phyloP scores from a whole-genome alignment of 495 filamentous ascomycete species.

The Trichoderma orchidacearum region DNA sequence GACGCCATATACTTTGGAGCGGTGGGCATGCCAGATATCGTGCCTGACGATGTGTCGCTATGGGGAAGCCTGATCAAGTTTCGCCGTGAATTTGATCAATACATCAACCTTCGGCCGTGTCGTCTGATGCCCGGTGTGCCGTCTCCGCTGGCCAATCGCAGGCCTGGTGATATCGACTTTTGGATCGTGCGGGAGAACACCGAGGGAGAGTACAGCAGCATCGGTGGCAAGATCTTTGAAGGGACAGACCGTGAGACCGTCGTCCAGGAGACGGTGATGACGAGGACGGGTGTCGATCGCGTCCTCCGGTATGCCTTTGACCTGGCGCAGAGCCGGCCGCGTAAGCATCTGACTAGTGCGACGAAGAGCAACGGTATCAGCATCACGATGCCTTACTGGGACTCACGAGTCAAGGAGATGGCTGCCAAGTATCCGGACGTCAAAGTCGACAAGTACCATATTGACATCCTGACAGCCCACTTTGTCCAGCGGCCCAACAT shows the following conservation, averaged over 20 bases:
- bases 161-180: slow-evolving; percentile 62
- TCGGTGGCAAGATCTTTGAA: slow-evolving; percentile 23
- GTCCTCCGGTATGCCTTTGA: slow-evolving; percentile 62
- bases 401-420: slow-evolving; percentile 57
- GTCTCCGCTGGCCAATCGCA: slow-evolving; percentile 49
- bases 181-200: slow-evolving; percentile 77
- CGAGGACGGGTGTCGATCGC: slow-evolving; percentile 64
- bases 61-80: slow-evolving; percentile 55
- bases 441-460: slow-evolving; percentile 60
- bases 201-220: slow-evolving; percentile 65
- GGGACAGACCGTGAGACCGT: slow-evolving; percentile 57
- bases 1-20: slow-evolving; percentile 21
- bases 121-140: slow-evolving; percentile 64
- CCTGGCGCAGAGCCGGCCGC: slow-evolving; percentile 60
- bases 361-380: slow-evolving; percentile 81
- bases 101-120: slow-evolving; percentile 76
- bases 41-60: slow-evolving; percentile 17
- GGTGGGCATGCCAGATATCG: slow-evolving; percentile 16
- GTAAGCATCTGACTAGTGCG: slow-evolving; percentile 58
- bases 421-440: slow-evolving; percentile 60
- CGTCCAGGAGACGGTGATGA: slow-evolving; percentile 53
- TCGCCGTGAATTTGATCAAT: slow-evolving; percentile 69
- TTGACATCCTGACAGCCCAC: slow-evolving; percentile 71
- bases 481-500: slow-evolving; percentile 69
- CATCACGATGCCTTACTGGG: slow-evolving; percentile 64